Conservation (phyloP, 2,329 filamentous ascomycete species). For the Neopestalotiopsis clavispora region DNA sequence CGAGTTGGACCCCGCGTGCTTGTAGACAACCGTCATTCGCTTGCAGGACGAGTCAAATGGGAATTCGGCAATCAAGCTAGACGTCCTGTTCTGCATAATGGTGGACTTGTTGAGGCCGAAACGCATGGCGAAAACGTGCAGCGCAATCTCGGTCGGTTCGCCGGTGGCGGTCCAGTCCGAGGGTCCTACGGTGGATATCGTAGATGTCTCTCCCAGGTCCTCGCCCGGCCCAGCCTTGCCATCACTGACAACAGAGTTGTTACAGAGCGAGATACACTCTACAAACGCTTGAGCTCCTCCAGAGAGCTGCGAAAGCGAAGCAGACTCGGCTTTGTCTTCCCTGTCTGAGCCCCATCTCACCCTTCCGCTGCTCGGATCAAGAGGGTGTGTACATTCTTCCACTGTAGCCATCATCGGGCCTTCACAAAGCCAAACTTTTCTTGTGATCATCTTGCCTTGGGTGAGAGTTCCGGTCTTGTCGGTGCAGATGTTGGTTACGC, state of each 20-base stretch:
- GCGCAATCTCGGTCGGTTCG: constrained; percentile 75
- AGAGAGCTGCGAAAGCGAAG: constrained; percentile 29
- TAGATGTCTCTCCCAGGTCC: constrained; percentile 51
- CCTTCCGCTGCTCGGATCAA: constrained; percentile 63
- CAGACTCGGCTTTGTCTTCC: constrained; percentile 24
- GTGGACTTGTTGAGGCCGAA: constrained; percentile 59
- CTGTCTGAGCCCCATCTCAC: constrained; percentile 48
- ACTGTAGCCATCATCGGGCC: constrained; percentile 57
- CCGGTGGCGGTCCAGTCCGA: constrained; percentile 63
- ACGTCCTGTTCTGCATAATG: constrained; percentile 41
- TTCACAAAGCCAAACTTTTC: constrained; percentile 64
- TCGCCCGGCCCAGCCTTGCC: constrained; percentile 41
- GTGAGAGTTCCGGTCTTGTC: constrained; percentile 74
- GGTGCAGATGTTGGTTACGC: constrained; percentile 73
- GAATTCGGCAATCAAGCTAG: constrained; percentile 64
- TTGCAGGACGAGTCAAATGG: constrained; percentile 78
- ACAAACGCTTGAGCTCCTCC: constrained; percentile 52
- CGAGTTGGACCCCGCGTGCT: constrained; percentile 37
- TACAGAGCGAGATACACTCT: constrained; percentile 64
- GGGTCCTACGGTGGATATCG: constrained; percentile 49
- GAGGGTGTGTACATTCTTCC: constrained; percentile 60
- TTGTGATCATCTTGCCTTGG: constrained; percentile 69
- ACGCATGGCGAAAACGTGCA: constrained; percentile 74
- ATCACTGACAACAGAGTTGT: constrained; percentile 58
- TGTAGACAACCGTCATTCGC: constrained; percentile 75